Conservation (phyloP, 192 early-diverging fungal genomes). For the Backusella liffmaniae region DNA sequence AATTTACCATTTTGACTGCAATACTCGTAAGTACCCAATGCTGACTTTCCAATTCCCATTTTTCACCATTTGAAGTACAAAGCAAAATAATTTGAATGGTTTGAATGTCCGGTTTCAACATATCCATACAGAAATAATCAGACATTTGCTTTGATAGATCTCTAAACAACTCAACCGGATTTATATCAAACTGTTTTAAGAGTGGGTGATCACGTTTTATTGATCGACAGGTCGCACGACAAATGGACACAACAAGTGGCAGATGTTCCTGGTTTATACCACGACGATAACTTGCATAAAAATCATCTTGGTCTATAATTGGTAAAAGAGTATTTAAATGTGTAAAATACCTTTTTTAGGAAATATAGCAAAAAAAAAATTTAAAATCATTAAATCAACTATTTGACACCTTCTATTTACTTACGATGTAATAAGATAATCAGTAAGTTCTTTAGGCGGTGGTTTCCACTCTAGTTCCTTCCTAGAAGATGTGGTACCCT, state of each 20-base stretch:
- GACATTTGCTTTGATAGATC: conserved; percentile 1
- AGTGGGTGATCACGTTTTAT: conserved; percentile 14
- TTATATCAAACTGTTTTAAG: not conserved
- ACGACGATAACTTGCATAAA: conserved; percentile 13
- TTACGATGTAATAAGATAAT: conserved; percentile 24
- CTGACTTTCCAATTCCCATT: conserved; percentile 13
- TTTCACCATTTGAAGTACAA: not conserved
- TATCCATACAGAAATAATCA: conserved; percentile 11
- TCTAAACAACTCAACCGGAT: not conserved
- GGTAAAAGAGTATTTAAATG: conserved; percentile 18
- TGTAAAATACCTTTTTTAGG: conserved; percentile 25
- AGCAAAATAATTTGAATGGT: conserved; percentile 28
- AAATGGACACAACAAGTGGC: conserved; percentile 15
- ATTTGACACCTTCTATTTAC: not conserved
- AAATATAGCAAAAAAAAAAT: not conserved
- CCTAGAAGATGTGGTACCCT: not conserved
- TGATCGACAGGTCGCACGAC: conserved; percentile 10
- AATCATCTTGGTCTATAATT: conserved; percentile 21
- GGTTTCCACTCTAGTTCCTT: not conserved
- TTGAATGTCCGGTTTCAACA: conserved; percentile 9
- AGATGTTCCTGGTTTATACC: not conserved
- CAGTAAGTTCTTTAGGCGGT: conserved; percentile 24
- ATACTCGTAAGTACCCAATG: conserved; percentile 28
- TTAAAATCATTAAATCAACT: not conserved
- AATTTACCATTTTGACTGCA: conserved; percentile 26